Percentiles rank a stretch among this genome's conserved stretches.
These are phyloP conservation scores for Bauhinia variegata DNA, from an alignment of 306 rosid genomes.

Conservation along the genomic window DNA sequence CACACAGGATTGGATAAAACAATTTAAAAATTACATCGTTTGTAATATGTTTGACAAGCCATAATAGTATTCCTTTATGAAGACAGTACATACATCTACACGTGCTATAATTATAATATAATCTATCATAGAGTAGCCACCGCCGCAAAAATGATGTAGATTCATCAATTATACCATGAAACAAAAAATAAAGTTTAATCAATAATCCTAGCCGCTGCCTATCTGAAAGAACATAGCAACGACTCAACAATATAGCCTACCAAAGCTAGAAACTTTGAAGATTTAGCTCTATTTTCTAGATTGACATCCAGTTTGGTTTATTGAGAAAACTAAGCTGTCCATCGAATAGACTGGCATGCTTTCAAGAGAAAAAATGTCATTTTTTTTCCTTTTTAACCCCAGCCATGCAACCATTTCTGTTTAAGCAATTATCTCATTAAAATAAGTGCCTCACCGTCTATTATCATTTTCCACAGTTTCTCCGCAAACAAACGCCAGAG, in stretches of 20 bases:
- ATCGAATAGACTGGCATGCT: neutral
- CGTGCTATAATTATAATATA: no score
- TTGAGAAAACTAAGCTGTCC: neutral
- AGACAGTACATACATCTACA: no score
- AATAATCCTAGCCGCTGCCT: no score
- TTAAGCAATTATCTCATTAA: neutral
- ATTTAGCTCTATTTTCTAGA: neutral
- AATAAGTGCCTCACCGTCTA: neutral
- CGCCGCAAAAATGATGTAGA: no score
- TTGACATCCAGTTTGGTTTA: neutral
- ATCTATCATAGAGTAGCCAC: no score
- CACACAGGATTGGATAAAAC: neutral
- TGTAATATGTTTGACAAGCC: neutral
- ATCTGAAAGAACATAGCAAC: no score
- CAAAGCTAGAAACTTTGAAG: neutral
- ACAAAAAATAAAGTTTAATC: no score
- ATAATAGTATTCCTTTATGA: no score
- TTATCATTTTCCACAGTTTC: neutral
- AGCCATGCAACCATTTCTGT: no score
- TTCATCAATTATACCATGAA: no score
- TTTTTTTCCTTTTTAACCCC: no score
- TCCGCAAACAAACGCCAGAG: constrained; percentile 2
- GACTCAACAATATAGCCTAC: neutral
- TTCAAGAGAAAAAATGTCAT: no score
- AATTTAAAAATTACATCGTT: neutral